These are phyloP conservation scores for Neofusicoccum kwambonambiense DNA, from an alignment of 2,329 filamentous ascomycete species.

Conservation along the genomic window DNA sequence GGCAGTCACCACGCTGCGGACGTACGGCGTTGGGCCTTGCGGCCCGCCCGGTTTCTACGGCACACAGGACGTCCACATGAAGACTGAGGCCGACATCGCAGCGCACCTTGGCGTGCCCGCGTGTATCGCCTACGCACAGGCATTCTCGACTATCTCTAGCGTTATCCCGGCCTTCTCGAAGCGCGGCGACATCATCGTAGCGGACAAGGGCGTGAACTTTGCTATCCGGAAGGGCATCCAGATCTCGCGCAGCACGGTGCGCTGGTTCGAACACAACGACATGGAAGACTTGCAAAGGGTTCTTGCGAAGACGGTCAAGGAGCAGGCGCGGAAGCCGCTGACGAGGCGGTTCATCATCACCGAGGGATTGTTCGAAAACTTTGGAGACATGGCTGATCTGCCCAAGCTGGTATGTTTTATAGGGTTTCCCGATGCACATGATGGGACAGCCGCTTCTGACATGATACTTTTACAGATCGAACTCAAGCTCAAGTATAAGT, in stretches of 20 bases:
- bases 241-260: constrained; percentile 83
- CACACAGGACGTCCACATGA: constrained; percentile 97
- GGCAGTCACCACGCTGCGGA: constrained; percentile 87
- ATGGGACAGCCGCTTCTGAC: neutral
- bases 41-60: constrained; percentile 98
- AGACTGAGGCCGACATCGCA: constrained; percentile 91
- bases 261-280: constrained; percentile 95
- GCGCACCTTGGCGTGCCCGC: constrained; percentile 82
- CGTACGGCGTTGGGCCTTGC: constrained; percentile 94
- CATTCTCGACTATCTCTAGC: constrained; percentile 94
- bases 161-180: constrained; percentile 98
- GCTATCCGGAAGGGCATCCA: constrained; percentile 92
- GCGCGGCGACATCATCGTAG: constrained; percentile 94
- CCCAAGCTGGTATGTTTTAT: constrained; percentile 69
- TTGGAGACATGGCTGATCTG: constrained; percentile 80
- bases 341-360: constrained; percentile 95
- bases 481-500: constrained; percentile 94
- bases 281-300: constrained; percentile 89
- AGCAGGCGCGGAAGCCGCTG: constrained; percentile 83
- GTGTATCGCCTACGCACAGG: constrained; percentile 93
- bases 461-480: constrained; percentile 61
- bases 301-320: constrained; percentile 79
- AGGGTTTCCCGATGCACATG: neutral
- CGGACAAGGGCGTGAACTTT: constrained; percentile 90
- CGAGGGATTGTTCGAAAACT: constrained; percentile 88